These are phyloP conservation scores for Neoarthrinium moseri DNA, from an alignment of 2,329 filamentous ascomycete genomes.

Conservation along the genomic window DNA sequence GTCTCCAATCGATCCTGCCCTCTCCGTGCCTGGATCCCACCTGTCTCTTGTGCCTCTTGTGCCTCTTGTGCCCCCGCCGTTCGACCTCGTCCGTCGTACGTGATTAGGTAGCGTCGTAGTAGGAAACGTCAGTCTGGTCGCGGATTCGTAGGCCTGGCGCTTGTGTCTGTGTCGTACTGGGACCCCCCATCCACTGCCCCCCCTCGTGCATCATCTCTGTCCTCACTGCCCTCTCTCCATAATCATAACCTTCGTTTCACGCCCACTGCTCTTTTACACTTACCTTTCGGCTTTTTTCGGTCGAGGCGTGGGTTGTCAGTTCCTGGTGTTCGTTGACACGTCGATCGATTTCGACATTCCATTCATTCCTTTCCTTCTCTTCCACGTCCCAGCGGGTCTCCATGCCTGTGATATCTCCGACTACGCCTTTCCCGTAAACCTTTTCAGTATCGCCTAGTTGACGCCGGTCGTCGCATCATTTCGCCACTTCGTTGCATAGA, in stretches of 20 bases:
- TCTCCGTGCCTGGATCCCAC: constrained; percentile 10
- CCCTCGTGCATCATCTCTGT: constrained; percentile 16
- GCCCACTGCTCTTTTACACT: constrained; percentile 13
- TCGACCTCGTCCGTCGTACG: neutral
- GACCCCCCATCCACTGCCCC: neutral
- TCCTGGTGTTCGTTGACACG: constrained; percentile 19
- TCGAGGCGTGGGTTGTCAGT: constrained; percentile 17
- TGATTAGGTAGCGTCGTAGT: too few relatives aligned
- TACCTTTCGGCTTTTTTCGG: constrained; percentile 17
- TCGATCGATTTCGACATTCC: constrained; percentile 23
- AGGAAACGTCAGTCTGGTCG: neutral
- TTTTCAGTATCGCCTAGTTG: constrained; percentile 18
- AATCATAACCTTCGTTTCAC: constrained; percentile 20
- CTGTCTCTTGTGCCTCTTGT: constrained; percentile 9
- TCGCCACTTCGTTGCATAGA: constrained; percentile 10
- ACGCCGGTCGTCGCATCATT: constrained; percentile 37
- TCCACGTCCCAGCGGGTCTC: neutral
- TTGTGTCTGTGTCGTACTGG: constrained; percentile 20
- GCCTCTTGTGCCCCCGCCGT: neutral
- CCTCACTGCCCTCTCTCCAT: constrained; percentile 16
- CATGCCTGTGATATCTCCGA: neutral
- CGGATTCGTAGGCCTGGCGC: constrained; percentile 19
- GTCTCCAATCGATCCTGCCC: constrained; percentile 1
- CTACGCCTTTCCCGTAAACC: constrained; percentile 10
- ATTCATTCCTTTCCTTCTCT: constrained; percentile 21